Evolutionary conservation across 2,329 filamentous ascomycete genomes (phyloP).

Genomic region (Sporothrix inflata): DNA sequence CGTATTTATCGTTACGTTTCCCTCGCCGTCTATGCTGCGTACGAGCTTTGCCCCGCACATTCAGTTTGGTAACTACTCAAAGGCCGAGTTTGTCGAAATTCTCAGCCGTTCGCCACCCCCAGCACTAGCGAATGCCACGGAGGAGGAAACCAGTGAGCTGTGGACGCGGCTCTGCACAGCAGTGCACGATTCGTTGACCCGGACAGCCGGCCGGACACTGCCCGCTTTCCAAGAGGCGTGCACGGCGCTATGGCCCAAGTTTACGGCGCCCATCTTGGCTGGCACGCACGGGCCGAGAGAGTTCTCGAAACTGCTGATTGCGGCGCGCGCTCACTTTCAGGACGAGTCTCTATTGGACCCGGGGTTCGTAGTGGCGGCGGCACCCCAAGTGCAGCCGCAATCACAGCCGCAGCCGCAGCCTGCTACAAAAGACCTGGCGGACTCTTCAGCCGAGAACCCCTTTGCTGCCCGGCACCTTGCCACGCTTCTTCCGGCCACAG

Average conservation of each 20-base stretch:
- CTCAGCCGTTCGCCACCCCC: conserved; percentile 59
- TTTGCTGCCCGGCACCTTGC: conserved; percentile 45
- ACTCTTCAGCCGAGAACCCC: conserved; percentile 46
- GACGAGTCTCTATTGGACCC: conserved; percentile 72
- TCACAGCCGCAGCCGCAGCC: neutral
- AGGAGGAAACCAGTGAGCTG: conserved; percentile 64
- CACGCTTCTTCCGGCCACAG: conserved; percentile 68
- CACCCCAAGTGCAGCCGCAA: neutral
- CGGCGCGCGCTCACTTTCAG: conserved; percentile 70
- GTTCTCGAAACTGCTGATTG: conserved; percentile 80
- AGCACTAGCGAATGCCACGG: conserved; percentile 54
- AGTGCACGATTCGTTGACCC: conserved; percentile 84
- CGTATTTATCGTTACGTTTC: conserved; percentile 75
- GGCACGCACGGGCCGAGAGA: conserved; percentile 77
- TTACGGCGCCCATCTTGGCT: conserved; percentile 75
- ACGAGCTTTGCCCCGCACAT: conserved; percentile 73
- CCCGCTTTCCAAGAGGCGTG: conserved; percentile 72
- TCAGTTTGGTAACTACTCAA: conserved; percentile 82
- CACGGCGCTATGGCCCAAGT: conserved; percentile 78
- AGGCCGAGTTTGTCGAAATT: conserved; percentile 77
- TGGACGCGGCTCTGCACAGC: conserved; percentile 82
- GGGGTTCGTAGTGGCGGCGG: conserved; percentile 52
- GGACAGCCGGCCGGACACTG: conserved; percentile 78
- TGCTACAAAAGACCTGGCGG: neutral
- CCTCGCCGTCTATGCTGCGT: conserved; percentile 70